phyloP scores from a whole-genome alignment of 2,329 filamentous ascomycete species.

The Trichoderma sp. region DNA sequence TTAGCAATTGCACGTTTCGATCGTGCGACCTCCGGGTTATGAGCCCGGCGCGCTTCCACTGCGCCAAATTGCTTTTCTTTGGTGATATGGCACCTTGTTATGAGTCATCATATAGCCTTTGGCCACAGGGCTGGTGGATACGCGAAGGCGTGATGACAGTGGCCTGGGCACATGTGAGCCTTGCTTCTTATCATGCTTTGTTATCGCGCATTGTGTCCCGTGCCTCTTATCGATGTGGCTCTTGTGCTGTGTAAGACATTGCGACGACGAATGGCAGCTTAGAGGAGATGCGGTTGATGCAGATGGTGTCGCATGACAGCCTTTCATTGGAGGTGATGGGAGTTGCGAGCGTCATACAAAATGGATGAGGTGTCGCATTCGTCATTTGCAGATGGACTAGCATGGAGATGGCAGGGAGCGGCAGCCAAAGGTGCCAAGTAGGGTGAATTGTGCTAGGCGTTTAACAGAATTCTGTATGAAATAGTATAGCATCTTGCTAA shows the following conservation, averaged over 20 bases:
- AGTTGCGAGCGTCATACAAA: not conserved
- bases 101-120: constrained; percentile 13
- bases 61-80: constrained; percentile 33
- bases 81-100: not conserved
- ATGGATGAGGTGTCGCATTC: constrained; percentile 16
- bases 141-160: not conserved
- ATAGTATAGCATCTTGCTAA: not conserved
- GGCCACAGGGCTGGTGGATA: not conserved
- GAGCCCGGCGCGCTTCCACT: constrained; percentile 35
- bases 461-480: not conserved
- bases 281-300: not conserved
- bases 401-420: not conserved
- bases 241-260: not conserved
- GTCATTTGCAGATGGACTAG: not conserved
- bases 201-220: not conserved
- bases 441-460: not conserved
- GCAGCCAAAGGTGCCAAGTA: not conserved
- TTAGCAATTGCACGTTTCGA: constrained; percentile 38
- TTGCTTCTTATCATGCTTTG: not conserved
- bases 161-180: not conserved
- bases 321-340: constrained; percentile 4
- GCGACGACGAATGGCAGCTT: not conserved
- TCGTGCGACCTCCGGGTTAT: constrained; percentile 35
- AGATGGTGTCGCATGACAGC: not conserved
- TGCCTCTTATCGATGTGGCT: not conserved